Base-by-base conservation (phyloP, 1,284 basidiomycete genomes). In the Blastosporella zonata region DNA sequence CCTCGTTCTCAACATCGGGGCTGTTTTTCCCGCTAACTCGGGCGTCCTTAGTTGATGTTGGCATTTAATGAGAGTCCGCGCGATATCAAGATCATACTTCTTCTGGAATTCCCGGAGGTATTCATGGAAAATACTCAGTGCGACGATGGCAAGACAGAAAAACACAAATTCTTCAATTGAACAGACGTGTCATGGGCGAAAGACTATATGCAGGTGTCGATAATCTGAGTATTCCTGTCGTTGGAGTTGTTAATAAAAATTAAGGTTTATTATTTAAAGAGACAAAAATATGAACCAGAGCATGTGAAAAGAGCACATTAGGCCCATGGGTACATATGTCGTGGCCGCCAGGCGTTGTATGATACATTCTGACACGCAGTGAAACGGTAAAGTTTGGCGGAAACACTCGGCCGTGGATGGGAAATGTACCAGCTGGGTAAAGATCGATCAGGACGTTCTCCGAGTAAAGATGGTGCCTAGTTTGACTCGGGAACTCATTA, bases 161-260 rank as follows among this genome's bases (percentile, higher is more conserved):
- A 84, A 55, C 49, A 81, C 57, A 62, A 90, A 87, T 27, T 68
- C 63, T 49, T 68, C 52, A 46, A 64, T 69, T n/a, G 81, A 77
- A 55, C 62, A 68, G 57, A 90, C 79, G 67, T 88, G 87, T 87
- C 87, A 89, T 52, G 74, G 72, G 15, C 62, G 68, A 68, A 90
- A 89, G 66, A 89, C 81, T 65, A 89, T 65, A 89, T 71, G 67
- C 86, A 89, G 36, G 86, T 89, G 65, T 89, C 73, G 59, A 78
- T 65, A 59, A 87, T 78, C 49, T 88, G 78, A 37, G 83, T 86
- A 66, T 90, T 90, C 86, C 82, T 82, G 49, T 21, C 46, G 3
- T n/a, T 12, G 35, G 18, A n/a, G n/a, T n/a, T 28, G 35, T 27
- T 44, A 33, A 47, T 17, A 39, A 31, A 31, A 5, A 27, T 31